phyloP scores from a whole-genome alignment of 441 rosid species.

The Aleurites moluccanus region DNA sequence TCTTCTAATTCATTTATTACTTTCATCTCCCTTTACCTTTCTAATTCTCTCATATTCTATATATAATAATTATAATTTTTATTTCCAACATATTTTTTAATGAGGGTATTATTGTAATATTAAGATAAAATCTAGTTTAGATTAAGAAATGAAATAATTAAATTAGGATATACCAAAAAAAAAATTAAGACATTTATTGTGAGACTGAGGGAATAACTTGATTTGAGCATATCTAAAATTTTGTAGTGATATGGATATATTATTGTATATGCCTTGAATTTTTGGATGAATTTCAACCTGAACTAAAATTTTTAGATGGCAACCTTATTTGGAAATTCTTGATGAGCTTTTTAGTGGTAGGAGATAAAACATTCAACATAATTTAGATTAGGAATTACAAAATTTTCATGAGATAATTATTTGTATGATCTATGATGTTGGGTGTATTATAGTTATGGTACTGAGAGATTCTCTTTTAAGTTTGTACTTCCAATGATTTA shows the following conservation, averaged over 20 bases:
- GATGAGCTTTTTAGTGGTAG: background rate
- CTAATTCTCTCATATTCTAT: no score
- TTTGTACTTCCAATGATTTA: background rate
- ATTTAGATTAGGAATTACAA: background rate
- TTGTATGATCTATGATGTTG: background rate
- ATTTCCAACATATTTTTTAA: no score
- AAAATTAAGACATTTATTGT: no score
- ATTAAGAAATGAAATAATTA: no score
- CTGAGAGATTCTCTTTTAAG: background rate
- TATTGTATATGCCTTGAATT: background rate
- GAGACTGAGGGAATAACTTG: no score
- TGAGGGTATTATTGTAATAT: no score
- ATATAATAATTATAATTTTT: no score
- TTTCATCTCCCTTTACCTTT: no score
- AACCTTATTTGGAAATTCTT: background rate
- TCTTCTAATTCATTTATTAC: no score
- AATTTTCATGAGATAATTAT: background rate
- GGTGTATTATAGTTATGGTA: background rate
- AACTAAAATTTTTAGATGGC: background rate
- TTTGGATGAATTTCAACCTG: background rate
- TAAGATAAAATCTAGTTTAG: no score
- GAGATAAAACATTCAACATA: background rate
- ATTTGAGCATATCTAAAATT: background rate
- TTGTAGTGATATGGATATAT: background rate
- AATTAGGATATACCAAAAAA: no score